A percentile compares a stretch with the other conserved stretches of the same genome.
phyloP scores from a whole-genome alignment of 1,284 basidiomycete genomes.

The Cerioporus squamosus region DNA sequence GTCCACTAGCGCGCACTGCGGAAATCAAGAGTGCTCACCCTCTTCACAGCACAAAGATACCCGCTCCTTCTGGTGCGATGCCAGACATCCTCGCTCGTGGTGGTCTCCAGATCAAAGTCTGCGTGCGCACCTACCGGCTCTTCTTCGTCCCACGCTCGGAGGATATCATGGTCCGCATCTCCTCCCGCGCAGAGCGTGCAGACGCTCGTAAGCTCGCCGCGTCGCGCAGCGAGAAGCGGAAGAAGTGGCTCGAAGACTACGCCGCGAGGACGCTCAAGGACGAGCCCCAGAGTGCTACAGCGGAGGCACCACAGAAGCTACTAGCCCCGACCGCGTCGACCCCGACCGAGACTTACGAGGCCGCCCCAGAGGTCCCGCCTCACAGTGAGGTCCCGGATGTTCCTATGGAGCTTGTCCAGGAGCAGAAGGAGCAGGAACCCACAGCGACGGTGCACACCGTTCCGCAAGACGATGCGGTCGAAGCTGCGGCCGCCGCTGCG shows the following conservation, averaged over 20 bases:
- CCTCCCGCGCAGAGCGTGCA: conserved; percentile 39
- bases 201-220: conserved; percentile 26
- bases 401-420: neutral
- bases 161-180: conserved; percentile 59
- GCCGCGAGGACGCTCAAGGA: conserved; percentile 13
- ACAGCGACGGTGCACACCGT: conserved; percentile 5
- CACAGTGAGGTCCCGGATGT: neutral
- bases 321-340: neutral
- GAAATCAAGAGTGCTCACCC: neutral
- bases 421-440: conserved; percentile 1
- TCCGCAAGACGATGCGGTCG: conserved; percentile 6
- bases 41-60: conserved; percentile 18
- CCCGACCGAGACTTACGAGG: neutral
- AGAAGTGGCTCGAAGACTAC: conserved; percentile 38
- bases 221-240: conserved; percentile 26
- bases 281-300: conserved; percentile 4
- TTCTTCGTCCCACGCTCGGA: conserved; percentile 82
- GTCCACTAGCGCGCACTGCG: conserved; percentile 24
- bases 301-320: neutral
- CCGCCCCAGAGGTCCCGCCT: neutral
- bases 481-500: conserved; percentile 11
- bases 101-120: conserved; percentile 82
- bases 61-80: conserved; percentile 16
- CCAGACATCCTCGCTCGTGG: conserved; percentile 46
- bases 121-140: conserved; percentile 82